Conservation (phyloP, 305 asterid genomes). For the Fraxinus albicans region DNA sequence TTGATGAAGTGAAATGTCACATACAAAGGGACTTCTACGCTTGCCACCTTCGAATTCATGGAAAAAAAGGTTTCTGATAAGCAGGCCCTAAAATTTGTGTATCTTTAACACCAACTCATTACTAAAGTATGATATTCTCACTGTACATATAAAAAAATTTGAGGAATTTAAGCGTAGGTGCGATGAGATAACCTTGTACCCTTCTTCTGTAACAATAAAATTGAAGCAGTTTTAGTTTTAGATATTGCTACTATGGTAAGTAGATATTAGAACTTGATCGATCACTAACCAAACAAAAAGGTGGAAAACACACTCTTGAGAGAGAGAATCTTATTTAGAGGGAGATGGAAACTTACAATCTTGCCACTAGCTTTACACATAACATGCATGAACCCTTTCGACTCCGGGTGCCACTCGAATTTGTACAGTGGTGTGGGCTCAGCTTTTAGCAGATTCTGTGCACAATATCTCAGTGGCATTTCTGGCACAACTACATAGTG, state of each 20-base stretch:
- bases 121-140: background rate
- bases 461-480: conserved; percentile 93
- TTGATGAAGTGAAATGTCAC: conserved; percentile 92
- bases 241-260: background rate
- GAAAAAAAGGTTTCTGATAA: background rate
- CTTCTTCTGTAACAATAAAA: background rate
- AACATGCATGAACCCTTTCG: conserved; percentile 79
- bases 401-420: conserved; percentile 87
- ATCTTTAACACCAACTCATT: background rate
- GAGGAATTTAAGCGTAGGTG: background rate
- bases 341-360: conserved; percentile 42
- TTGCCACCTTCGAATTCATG: conserved; percentile 65
- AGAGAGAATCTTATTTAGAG: background rate
- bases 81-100: background rate
- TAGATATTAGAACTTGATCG: background rate
- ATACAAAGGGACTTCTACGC: conserved; percentile 85
- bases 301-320: background rate
- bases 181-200: background rate
- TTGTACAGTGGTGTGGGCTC: conserved; percentile 93
- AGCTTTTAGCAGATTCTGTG: conserved; percentile 72
- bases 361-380: conserved; percentile 84
- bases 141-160: background rate
- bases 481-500: conserved; percentile 91
- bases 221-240: background rate
- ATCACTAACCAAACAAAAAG: background rate